phyloP scores from a whole-genome alignment of 148 eudicot genomes.

The Rhododendron williamsianum region DNA sequence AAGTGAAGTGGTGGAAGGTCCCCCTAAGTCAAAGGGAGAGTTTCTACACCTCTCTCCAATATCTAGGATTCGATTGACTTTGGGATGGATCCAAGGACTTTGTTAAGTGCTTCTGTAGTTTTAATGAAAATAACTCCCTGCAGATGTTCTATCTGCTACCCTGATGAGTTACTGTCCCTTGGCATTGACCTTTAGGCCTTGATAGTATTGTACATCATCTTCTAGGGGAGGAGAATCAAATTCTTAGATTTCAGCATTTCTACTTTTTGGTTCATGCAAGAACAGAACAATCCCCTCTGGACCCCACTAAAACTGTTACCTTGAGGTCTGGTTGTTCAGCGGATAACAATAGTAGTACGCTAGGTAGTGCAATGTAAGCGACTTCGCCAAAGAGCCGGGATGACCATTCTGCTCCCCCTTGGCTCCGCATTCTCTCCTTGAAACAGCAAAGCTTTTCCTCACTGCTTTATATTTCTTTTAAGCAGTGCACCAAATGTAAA shows the following conservation, averaged over 20 bases:
- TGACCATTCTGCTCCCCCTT: neutral
- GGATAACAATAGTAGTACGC: neutral
- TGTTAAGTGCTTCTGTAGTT: neutral
- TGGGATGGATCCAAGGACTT: neutral
- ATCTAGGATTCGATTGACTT: neutral
- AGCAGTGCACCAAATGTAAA: neutral
- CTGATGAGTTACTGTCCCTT: neutral
- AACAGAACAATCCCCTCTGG: neutral
- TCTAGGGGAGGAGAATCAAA: neutral
- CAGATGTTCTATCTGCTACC: neutral
- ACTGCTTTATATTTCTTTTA: neutral
- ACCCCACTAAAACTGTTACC: neutral
- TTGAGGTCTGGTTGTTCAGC: neutral
- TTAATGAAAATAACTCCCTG: neutral
- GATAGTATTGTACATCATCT: neutral
- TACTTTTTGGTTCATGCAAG: neutral
- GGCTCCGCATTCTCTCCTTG: neutral
- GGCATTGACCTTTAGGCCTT: neutral
- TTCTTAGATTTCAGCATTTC: neutral
- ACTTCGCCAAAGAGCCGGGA: too few relatives aligned
- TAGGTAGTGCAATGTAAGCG: too few relatives aligned
- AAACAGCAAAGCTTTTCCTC: neutral
- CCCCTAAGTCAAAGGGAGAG: neutral
- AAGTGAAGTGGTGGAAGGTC: too few relatives aligned
- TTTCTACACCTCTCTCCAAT: neutral